phyloP scores from a whole-genome alignment of 495 filamentous ascomycete genomes.

The Penicillium bialowiezense region DNA sequence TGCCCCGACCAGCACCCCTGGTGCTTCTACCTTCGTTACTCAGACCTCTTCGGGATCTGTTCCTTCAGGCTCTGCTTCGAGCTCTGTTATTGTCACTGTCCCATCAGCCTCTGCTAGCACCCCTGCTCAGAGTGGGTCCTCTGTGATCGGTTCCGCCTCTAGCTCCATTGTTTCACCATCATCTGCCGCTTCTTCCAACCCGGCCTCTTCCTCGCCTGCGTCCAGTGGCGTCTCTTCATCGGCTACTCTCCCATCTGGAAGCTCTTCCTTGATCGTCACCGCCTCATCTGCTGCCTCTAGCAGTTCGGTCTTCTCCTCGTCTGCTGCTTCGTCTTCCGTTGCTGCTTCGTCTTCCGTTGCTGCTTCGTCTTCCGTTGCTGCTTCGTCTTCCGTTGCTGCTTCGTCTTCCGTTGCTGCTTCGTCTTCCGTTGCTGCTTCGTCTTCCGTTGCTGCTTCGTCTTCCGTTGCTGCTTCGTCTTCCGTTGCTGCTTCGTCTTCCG shows the following conservation, averaged over 20 bases:
- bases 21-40: slow-evolving; percentile 15
- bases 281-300: not conserved
- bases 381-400: not conserved
- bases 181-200: not conserved
- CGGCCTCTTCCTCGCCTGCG: not conserved
- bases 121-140: not conserved
- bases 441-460: not conserved
- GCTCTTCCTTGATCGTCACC: not conserved
- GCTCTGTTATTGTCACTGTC: slow-evolving; percentile 1
- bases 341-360: not conserved
- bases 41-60: not conserved
- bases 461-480: not conserved
- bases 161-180: slow-evolving; percentile 3
- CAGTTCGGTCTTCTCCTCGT: not conserved
- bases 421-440: not conserved
- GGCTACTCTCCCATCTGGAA: not conserved
- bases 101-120: slow-evolving; percentile 1
- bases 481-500: not conserved
- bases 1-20: slow-evolving; percentile 8
- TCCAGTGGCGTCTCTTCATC: slow-evolving; percentile 1
- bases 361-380: not conserved
- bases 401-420: not conserved
- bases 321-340: not conserved
- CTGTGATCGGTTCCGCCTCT: slow-evolving; percentile 1
- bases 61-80: slow-evolving; percentile 1